Evolutionary conservation across 768 basidiomycete genomes (phyloP), one percentile per base, ranked within the genome.

Genomic region (Podaxis sp.): DNA sequence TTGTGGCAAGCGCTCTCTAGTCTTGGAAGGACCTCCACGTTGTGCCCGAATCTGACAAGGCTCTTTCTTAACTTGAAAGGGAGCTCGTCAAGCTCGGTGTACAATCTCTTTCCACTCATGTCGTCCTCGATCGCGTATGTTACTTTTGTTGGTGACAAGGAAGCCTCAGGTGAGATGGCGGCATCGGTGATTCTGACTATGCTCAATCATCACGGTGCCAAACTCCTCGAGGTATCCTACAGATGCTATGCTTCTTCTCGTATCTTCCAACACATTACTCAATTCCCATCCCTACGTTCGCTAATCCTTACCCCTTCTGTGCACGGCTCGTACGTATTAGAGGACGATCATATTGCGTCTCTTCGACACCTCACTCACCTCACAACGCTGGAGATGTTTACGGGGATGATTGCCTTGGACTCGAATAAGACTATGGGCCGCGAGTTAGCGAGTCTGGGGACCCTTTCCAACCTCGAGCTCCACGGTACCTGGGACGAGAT

Each of bases 21-120:
- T 4, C 39, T 28, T 15, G 40, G 42, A 8, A n/a, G 42, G 5
- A 0, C 12, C 24, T 17, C 26, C 6, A 3, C 7, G 4, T 44
- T 57, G 15, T 46, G 56, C 8, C 56, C 56, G 7, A 57, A 57
- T 19, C 42, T 57, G 26, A 57, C 26, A 46, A 40, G 40, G 12
- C 22, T 57, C 55, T 24, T 24, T 46, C 40, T 57, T 3, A 4
- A 24, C 7, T 11, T 44, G 12, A 4, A 11, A 19, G n/a, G 11
- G 17, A 22, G n/a, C 24, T 11, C 28, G 8, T 22, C 40, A 17
- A 30, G 1, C 42, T 24, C 13, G 22, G 28, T 44, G 26, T 30
- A 44, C 26, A 19, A 33, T n/a, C 22, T 57, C 26, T 42, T 19
- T 11, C 56, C 56, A 0, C 56, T 57, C 42, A 57, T 57, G 44